Base-by-base conservation (phyloP, 1,284 basidiomycete species). In the Fistulina hepatica region DNA sequence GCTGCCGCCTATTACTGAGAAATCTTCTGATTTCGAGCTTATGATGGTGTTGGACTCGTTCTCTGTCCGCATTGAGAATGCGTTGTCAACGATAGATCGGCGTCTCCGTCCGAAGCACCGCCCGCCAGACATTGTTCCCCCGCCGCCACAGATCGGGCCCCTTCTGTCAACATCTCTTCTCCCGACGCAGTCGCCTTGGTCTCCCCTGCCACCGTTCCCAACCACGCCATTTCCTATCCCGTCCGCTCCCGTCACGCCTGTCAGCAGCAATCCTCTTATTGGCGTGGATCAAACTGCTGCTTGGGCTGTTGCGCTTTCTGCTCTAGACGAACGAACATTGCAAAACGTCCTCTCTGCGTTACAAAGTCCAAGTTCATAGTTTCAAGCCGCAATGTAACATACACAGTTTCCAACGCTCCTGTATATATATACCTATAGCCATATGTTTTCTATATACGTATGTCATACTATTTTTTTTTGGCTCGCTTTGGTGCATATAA, bases 11-110 rank as follows among this genome's bases (percentile, higher is more conserved):
- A 72, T 93, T 52, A 65, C 69, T 44, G 76, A 84, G 32, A 80
- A 79, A 45, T 76, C 82, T 46, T 70, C 73, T 12, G 89, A 93
- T 50, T 64, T 72, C 26, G 86, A 94, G 48, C 61, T 94, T 34
- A 70, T 77, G 52, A 62, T 73, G 34, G 61, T 90, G 8, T 64
- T 97, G 24, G 84, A 91, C 48, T 81, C 76, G 3, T 54, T 93
- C 27, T 68, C 81, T 13, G 63, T 77, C 11, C 70, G 91, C 25
- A 77, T 93, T 36, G 82, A 91, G 54, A 92, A 93, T 53, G 73
- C 81, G n/a, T 60, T 83, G 20, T 67, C 73, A 11, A 67, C 74
- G 8, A 59, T 93, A 47, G 54, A 60, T 15, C 50, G 65, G 44
- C 52, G 52, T 39, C 45, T 48, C 20, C 34, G 13, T 8, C 15